Evolutionary conservation across 1,139 yeast species (phyloP).

Genomic region (Pichia sp.): DNA sequence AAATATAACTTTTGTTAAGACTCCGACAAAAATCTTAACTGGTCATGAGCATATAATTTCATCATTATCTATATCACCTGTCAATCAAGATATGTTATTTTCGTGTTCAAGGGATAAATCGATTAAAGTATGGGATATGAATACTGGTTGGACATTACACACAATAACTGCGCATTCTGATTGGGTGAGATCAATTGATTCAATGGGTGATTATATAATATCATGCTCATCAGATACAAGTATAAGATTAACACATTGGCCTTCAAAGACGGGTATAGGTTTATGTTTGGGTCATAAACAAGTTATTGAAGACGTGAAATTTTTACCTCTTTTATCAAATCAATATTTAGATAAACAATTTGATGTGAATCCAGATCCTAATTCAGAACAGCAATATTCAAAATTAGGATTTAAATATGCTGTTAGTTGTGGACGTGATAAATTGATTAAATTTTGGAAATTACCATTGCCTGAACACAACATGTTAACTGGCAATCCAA

Average conservation of each 20-base stretch:
- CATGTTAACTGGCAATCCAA: constrained; percentile 38
- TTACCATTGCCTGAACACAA: constrained; percentile 56
- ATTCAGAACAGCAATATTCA: constrained; percentile 28
- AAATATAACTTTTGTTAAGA: constrained; percentile 8
- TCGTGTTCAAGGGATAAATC: constrained; percentile 76
- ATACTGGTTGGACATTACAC: constrained; percentile 60
- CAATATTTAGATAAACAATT: constrained; percentile 42
- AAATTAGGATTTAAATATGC: constrained; percentile 58
- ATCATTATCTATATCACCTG: constrained; percentile 48
- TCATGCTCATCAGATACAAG: constrained; percentile 83
- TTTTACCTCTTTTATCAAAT: constrained; percentile 55
- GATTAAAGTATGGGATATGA: constrained; percentile 71
- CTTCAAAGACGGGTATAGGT: constrained; percentile 63
- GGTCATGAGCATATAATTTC: constrained; percentile 95
- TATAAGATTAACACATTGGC: constrained; percentile 55
- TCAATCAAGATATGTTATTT: constrained; percentile 41
- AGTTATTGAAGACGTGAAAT: constrained; percentile 69
- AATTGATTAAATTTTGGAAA: constrained; percentile 69
- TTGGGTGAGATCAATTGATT: constrained; percentile 69
- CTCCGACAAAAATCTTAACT: constrained; percentile 56
- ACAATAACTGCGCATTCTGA: constrained; percentile 78
- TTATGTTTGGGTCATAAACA: constrained; percentile 73
- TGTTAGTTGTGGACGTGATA: constrained; percentile 79
- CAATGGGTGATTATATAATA: constrained; percentile 44
- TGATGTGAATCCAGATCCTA: constrained; percentile 13